Base-by-base conservation (phyloP, 108 stramenopile genomes). In the Asterionellopsis glacialis region DNA sequence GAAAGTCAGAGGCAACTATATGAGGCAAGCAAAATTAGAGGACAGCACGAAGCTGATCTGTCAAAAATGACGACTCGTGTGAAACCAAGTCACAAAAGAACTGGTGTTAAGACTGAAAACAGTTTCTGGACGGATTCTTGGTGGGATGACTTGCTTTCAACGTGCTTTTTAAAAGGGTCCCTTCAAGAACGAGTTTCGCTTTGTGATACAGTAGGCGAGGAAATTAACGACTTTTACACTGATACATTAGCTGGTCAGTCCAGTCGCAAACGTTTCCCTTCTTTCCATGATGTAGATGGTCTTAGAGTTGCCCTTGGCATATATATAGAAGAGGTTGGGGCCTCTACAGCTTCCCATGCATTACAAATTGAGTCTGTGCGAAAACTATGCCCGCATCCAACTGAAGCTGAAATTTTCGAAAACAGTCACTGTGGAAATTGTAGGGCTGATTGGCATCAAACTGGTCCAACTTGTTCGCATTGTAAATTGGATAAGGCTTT, bases 361-460 rank as follows among this genome's bases (percentile, higher is more conserved):
- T 43, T 24, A 24, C 48, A 10, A 47, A 55, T 77, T 47, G 4
- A 55, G 7, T 26, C 55, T 13, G 59, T 79, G 11, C 24, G 40
- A 27, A 43, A 52, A 14, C 54, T 79, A 9, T 67, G 69, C 5
- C 26, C 59, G 15, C 25, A 23, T 50, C 74, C 80, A 13, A 26
- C 60, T 13, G 42, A 51, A 0, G 59, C 39, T 10, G 80, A 82
- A 41, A 40, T 81, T 2, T 41, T 48, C 25, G 70, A 74, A 54
- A 85, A 85, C 41, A 73, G 75, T 41, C 64, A 77, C 33, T 85
- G 84, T 57, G 56, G 59, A 1, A 64, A 73, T 12, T 85, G 84
- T 23, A 68, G 79, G 51, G 55, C 54, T 7, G 80, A 85, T 45
- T 79, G 71, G 77, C 28, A 73, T 51, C 77, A 81, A 40, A 70